A percentile compares a stretch with the other conserved stretches of the same genome.
Evolutionary conservation across 306 rosid species (phyloP).

Genomic region (Rosa lucieae): DNA sequence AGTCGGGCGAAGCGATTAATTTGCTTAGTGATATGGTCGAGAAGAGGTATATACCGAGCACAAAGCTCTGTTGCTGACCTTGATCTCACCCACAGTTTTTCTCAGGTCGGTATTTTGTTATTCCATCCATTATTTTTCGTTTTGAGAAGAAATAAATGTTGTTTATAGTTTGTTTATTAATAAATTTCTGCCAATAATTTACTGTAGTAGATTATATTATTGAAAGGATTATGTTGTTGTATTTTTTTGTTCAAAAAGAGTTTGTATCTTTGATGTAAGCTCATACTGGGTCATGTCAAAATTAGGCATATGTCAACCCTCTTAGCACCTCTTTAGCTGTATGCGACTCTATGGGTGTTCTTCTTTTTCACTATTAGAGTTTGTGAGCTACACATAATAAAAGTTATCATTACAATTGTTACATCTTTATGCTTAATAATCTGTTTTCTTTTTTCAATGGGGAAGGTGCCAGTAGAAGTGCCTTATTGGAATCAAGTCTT

Average conservation of each 20-base stretch:
- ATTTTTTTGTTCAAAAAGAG: too few species aligned
- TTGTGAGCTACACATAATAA: too few species aligned
- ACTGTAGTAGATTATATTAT: too few species aligned
- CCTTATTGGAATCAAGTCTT: slow-evolving; percentile 70
- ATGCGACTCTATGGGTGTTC: too few species aligned
- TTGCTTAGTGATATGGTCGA: slow-evolving; percentile 11
- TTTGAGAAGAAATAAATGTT: not conserved
- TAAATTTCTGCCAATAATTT: too few species aligned
- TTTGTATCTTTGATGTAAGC: too few species aligned
- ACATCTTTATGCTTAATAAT: not conserved
- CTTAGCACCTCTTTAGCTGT: too few species aligned
- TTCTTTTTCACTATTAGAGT: too few species aligned
- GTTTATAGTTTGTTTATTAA: not conserved
- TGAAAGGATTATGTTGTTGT: too few species aligned
- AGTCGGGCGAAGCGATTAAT: slow-evolving; percentile 71
- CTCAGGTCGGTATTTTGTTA: slow-evolving; percentile 14
- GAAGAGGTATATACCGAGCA: too few species aligned
- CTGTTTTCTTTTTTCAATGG: slow-evolving; percentile 5
- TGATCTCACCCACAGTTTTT: slow-evolving; percentile 54
- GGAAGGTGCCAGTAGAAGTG: slow-evolving; percentile 29
- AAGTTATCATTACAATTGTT: not conserved
- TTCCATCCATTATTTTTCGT: not conserved
- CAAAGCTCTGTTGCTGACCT: slow-evolving; percentile 42
- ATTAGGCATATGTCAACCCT: too few species aligned
- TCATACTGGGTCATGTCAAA: too few species aligned